Conservation (phyloP, 2,329 filamentous ascomycete species). For the Arthroderma sp. region DNA sequence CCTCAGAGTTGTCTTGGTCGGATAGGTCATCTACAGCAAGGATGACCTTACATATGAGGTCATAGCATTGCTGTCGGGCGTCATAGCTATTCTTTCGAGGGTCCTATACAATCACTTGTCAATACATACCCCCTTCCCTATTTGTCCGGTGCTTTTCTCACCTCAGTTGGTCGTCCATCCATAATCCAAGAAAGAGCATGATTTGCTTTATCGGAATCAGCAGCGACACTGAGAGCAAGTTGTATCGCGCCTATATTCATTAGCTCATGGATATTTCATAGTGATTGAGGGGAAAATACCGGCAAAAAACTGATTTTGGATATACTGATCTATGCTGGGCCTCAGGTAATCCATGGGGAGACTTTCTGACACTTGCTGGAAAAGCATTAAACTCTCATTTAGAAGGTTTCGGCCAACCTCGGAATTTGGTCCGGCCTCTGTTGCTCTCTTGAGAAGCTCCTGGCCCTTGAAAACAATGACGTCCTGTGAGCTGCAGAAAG, state of each 20-base stretch:
- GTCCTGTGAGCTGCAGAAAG: slow-evolving; percentile 94
- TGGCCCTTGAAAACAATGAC: slow-evolving; percentile 98
- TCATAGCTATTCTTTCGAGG: slow-evolving; percentile 55
- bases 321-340: slow-evolving; percentile 66
- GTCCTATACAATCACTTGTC: slow-evolving; percentile 39
- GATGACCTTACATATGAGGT: slow-evolving; percentile 74
- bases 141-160: slow-evolving; percentile 18
- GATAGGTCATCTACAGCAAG: slow-evolving; percentile 62
- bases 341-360: slow-evolving; percentile 70
- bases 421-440: slow-evolving; percentile 61
- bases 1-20: slow-evolving; percentile 62
- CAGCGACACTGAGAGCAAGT: slow-evolving; percentile 70
- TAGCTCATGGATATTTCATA: not conserved
- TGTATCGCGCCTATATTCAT: slow-evolving; percentile 57
- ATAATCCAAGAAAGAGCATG: slow-evolving; percentile 74
- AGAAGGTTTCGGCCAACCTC: slow-evolving; percentile 67
- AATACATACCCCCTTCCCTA: not conserved
- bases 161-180: slow-evolving; percentile 58
- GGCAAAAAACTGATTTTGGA: slow-evolving; percentile 75
- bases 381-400: slow-evolving; percentile 78
- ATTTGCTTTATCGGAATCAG: slow-evolving; percentile 77
- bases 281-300: slow-evolving; percentile 31
- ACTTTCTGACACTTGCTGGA: slow-evolving; percentile 75
- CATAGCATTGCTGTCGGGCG: slow-evolving; percentile 66
- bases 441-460: slow-evolving; percentile 80